phyloP scores from a whole-genome alignment of 2,329 filamentous ascomycete species.

The Beauveria scarabaeidicola region DNA sequence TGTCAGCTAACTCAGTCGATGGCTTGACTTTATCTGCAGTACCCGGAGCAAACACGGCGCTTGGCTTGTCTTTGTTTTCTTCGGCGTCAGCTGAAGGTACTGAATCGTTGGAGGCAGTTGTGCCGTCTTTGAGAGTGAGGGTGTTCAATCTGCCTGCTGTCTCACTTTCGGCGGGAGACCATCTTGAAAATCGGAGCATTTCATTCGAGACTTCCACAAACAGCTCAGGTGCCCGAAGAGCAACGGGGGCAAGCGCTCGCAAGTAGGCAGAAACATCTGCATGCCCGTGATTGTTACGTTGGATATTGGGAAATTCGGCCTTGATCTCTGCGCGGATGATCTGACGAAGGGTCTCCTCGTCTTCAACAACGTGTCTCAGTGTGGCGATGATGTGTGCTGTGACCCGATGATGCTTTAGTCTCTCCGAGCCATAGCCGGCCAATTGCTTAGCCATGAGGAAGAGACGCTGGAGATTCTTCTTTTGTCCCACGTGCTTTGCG shows the following conservation, averaged over 20 bases:
- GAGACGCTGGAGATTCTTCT: constrained; percentile 77
- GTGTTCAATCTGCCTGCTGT: constrained; percentile 22
- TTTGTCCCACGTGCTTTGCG: constrained; percentile 71
- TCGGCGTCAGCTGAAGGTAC: constrained; percentile 12
- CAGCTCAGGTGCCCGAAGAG: constrained; percentile 70
- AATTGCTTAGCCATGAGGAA: constrained; percentile 96
- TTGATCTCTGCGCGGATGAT: constrained; percentile 88
- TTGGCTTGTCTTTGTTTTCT: constrained; percentile 12
- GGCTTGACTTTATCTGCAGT: constrained; percentile 42
- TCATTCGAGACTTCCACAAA: constrained; percentile 87
- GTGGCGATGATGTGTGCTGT: constrained; percentile 68
- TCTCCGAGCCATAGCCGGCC: constrained; percentile 66
- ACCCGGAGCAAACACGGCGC: constrained; percentile 12
- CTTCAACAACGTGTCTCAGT: constrained; percentile 86
- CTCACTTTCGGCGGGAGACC: constrained; percentile 32
- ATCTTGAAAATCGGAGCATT: constrained; percentile 65
- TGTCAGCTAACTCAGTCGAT: constrained; percentile 51
- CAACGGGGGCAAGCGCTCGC: constrained; percentile 68
- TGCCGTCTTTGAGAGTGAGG: constrained; percentile 34
- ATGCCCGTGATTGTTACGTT: constrained; percentile 39
- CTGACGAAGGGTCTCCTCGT: constrained; percentile 82
- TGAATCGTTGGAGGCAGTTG: constrained; percentile 11
- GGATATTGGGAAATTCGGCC: constrained; percentile 57
- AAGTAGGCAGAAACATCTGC: constrained; percentile 67
- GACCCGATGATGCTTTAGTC: constrained; percentile 50